These are phyloP conservation scores for Penicillium sp. DNA, from an alignment of 2,329 filamentous ascomycete species.

Conservation along the genomic window DNA sequence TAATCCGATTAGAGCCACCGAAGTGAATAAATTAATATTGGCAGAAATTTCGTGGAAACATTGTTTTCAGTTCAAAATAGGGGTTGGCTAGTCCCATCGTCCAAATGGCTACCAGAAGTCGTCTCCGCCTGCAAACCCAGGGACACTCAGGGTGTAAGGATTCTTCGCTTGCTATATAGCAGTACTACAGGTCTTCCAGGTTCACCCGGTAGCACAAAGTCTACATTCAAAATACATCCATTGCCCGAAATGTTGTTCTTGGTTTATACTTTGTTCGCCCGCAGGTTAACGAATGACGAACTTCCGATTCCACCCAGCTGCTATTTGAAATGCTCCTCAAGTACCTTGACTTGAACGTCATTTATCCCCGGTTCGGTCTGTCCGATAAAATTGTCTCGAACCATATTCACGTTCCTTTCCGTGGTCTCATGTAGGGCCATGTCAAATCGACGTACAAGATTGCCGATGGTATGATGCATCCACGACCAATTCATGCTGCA, in stretches of 20 bases:
- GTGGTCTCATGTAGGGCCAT: conserved; percentile 33
- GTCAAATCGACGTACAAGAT: conserved; percentile 32
- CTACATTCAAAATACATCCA: neutral
- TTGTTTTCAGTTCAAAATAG: no score
- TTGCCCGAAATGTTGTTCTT: neutral
- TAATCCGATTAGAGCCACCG: no score
- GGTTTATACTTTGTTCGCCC: neutral
- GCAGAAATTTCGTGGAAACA: no score
- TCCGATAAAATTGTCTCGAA: conserved; percentile 29
- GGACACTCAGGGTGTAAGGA: no score
- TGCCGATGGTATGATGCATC: conserved; percentile 33
- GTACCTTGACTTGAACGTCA: conserved; percentile 13
- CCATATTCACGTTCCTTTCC: conserved; percentile 32
- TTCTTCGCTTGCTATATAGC: no score
- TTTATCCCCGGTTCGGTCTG: conserved; percentile 15
- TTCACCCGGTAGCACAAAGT: neutral
- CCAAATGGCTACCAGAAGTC: no score
- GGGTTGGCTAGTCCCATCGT: no score
- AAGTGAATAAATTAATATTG: no score
- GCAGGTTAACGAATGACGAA: neutral
- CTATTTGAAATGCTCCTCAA: neutral
- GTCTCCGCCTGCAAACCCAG: no score
- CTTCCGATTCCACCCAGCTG: neutral
- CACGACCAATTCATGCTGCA: conserved; percentile 16
- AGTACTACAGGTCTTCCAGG: no score